Conservation (phyloP, 1,284 basidiomycete genomes). For the Naganishia albida region DNA sequence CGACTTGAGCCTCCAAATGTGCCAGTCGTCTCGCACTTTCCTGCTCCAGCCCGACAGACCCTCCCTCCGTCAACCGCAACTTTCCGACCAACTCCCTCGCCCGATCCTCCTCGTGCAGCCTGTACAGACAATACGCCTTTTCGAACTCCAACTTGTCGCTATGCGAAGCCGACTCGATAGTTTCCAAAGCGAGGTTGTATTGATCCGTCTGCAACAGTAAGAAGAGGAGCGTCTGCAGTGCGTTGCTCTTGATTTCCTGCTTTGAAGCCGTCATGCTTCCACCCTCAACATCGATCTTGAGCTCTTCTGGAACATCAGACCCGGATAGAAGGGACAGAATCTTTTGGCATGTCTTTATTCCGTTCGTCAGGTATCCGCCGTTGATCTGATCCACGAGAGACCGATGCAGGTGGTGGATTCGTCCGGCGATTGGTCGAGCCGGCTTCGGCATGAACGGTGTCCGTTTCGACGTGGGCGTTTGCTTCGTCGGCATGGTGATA, state of each 20-base stretch:
- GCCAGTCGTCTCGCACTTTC: slow-evolving; percentile 64
- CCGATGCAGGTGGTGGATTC: slow-evolving; percentile 69
- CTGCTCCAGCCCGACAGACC: slow-evolving; percentile 38
- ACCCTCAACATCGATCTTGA: slow-evolving; percentile 57
- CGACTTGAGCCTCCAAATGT: slow-evolving; percentile 82
- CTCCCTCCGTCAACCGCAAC: slow-evolving; percentile 55
- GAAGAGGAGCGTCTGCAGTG: slow-evolving; percentile 69
- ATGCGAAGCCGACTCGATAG: slow-evolving; percentile 46
- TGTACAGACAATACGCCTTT: slow-evolving; percentile 76
- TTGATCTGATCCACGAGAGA: slow-evolving; percentile 80
- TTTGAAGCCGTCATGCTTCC: slow-evolving; percentile 67
- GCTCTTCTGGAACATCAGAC: background rate
- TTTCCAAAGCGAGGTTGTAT: slow-evolving; percentile 50
- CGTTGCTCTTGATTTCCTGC: slow-evolving; percentile 19
- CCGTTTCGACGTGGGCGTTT: background rate
- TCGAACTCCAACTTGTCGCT: slow-evolving; percentile 60
- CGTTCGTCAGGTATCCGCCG: slow-evolving; percentile 74
- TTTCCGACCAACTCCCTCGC: slow-evolving; percentile 57
- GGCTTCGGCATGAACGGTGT: slow-evolving; percentile 55
- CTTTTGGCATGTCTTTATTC: slow-evolving; percentile 84
- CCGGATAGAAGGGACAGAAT: slow-evolving; percentile 58
- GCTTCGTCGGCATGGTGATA: slow-evolving; percentile 17
- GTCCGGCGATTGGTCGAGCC: slow-evolving; percentile 61
- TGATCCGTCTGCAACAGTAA: slow-evolving; percentile 80
- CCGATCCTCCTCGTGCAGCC: slow-evolving; percentile 61